Conservation (phyloP, 805 yeast species). For the Yamadazyma sp. region DNA sequence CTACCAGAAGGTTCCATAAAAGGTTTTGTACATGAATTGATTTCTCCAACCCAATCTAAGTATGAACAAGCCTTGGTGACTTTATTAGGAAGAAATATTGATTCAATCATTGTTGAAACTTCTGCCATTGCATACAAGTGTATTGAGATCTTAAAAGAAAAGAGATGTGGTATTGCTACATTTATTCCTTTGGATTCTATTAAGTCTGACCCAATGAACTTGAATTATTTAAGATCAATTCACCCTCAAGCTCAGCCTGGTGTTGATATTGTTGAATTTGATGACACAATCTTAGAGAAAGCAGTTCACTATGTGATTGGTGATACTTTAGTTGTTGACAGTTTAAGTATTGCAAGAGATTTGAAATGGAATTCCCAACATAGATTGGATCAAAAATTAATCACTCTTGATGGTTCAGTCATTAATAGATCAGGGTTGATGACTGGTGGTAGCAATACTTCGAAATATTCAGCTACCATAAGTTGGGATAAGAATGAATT, state of each 20-base stretch:
- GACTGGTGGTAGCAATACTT: slow-evolving; percentile 81
- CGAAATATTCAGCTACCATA: slow-evolving; percentile 31
- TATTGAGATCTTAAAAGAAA: slow-evolving; percentile 76
- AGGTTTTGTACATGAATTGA: slow-evolving; percentile 77
- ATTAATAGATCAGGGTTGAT: slow-evolving; percentile 84
- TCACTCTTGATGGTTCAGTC: slow-evolving; percentile 79
- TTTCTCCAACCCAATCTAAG: slow-evolving; percentile 69
- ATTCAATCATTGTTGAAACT: slow-evolving; percentile 80
- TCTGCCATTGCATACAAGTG: slow-evolving; percentile 68
- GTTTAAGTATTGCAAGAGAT: slow-evolving; percentile 60
- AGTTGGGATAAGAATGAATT: slow-evolving; percentile 76
- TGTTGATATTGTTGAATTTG: slow-evolving; percentile 67
- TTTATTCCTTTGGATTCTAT: slow-evolving; percentile 87
- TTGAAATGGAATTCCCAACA: slow-evolving; percentile 62
- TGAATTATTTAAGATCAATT: slow-evolving; percentile 51
- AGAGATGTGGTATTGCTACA: slow-evolving; percentile 79
- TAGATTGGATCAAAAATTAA: slow-evolving; percentile 57
- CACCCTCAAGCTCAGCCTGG: slow-evolving; percentile 61
- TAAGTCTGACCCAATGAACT: slow-evolving; percentile 47
- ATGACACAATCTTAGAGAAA: slow-evolving; percentile 60
- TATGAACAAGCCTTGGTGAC: slow-evolving; percentile 75
- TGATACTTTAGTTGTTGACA: slow-evolving; percentile 74
- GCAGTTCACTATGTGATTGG: slow-evolving; percentile 83
- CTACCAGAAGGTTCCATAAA: slow-evolving; percentile 73
- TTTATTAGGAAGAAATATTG: slow-evolving; percentile 73